phyloP scores from a whole-genome alignment of 169 alveolate genomes.

The Eimeria brunetti region DNA sequence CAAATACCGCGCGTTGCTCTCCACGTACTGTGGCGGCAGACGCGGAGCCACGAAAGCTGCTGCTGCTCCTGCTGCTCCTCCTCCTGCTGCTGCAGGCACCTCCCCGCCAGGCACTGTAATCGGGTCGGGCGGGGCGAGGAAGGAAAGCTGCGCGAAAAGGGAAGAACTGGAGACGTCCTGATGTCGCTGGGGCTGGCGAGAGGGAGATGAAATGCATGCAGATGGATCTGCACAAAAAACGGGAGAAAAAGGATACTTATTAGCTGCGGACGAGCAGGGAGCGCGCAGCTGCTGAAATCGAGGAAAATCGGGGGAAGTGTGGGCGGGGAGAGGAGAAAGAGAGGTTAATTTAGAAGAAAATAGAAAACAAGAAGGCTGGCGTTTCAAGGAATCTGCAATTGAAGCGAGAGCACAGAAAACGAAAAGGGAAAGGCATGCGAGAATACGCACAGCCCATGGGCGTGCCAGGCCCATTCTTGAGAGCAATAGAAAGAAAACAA shows the following conservation, averaged over 20 bases:
- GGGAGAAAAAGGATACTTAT: neutral
- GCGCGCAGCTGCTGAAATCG: neutral
- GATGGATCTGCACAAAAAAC: neutral
- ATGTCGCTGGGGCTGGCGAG: neutral
- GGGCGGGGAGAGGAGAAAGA: neutral
- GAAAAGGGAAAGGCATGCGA: conserved; percentile 8
- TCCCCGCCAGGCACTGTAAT: neutral
- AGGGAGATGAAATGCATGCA: neutral
- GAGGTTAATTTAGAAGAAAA: neutral
- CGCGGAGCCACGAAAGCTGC: neutral
- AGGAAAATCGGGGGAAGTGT: neutral
- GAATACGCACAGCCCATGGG: neutral
- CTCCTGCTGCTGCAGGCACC: neutral
- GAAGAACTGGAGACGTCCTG: neutral
- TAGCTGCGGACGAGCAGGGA: neutral
- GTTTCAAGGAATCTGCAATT: neutral
- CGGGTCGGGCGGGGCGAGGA: conserved; percentile 15
- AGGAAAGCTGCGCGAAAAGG: conserved; percentile 9
- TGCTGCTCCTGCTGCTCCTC: no score
- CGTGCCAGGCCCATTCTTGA: conserved; percentile 14
- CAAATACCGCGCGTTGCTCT: conserved; percentile 42
- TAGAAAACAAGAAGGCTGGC: neutral
- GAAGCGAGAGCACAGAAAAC: neutral
- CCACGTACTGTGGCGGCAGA: neutral
- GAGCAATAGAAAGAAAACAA: neutral